These are phyloP conservation scores for Solanum gandarillasii DNA, from an alignment of 257 asterid genomes.

Conservation along the genomic window DNA sequence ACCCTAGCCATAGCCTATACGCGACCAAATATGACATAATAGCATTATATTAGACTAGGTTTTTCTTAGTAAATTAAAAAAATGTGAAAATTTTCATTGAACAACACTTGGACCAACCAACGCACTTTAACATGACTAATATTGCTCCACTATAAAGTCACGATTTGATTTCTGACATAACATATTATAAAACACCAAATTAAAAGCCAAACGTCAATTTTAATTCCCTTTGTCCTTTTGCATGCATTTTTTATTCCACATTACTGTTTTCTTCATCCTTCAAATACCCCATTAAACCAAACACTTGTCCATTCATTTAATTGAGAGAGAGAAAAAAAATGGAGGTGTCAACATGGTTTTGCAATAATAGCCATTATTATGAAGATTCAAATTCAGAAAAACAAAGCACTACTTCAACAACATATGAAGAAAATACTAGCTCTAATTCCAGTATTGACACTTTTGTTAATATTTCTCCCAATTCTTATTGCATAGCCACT, in stretches of 20 bases:
- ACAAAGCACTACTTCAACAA: constrained; percentile 20
- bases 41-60: neutral
- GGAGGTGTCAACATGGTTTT: constrained; percentile 34
- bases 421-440: constrained; percentile 27
- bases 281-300: neutral
- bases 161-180: neutral
- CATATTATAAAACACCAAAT: neutral
- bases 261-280: neutral
- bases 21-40: neutral
- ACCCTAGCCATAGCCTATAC: neutral
- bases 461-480: neutral
- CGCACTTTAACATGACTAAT: neutral
- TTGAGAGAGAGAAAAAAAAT: constrained; percentile 4
- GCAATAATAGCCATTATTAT: neutral
- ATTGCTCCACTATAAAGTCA: constrained; percentile 3
- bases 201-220: constrained; percentile 9
- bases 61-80: neutral
- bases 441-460: constrained; percentile 24
- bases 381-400: constrained; percentile 24
- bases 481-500: constrained; percentile 10
- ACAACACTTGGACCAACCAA: constrained; percentile 5
- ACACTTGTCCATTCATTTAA: neutral
- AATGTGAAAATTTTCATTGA: neutral
- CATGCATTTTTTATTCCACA: constrained; percentile 14
- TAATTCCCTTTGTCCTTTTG: neutral